Percentiles rank a stretch among this genome's conserved stretches.
Evolutionary conservation across 2,329 filamentous ascomycete species (phyloP).

Genomic region (Epichloe coenophiala): DNA sequence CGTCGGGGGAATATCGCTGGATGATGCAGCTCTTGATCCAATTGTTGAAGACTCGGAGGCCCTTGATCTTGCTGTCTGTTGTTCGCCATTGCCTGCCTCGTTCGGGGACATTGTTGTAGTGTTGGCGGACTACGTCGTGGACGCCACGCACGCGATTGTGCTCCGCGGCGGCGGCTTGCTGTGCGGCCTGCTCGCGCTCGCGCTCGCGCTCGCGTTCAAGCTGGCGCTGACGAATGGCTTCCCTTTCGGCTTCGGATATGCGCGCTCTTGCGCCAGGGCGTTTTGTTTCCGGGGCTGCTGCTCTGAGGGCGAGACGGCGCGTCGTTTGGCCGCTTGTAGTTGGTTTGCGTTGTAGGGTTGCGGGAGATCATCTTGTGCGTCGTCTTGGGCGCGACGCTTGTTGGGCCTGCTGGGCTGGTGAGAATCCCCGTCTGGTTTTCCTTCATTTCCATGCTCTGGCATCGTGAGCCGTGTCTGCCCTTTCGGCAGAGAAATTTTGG

Average conservation of each 20-base stretch:
- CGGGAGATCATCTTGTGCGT: conserved; percentile 32
- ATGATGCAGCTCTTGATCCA: conserved; percentile 98
- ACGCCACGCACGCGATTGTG: conserved; percentile 37
- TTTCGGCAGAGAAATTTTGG: background rate
- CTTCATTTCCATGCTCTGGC: background rate
- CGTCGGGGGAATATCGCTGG: conserved; percentile 86
- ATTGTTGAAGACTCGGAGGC: conserved; percentile 89
- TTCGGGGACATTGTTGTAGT: conserved; percentile 94
- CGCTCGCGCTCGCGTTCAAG: too few relatives aligned
- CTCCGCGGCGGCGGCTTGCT: conserved; percentile 22
- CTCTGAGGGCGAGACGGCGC: conserved; percentile 39
- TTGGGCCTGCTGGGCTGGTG: conserved; percentile 9
- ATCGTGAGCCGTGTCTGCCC: background rate
- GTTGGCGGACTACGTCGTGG: conserved; percentile 77
- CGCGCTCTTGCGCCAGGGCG: conserved; percentile 53
- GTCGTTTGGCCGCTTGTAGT: conserved; percentile 45
- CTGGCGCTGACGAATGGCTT: conserved; percentile 51
- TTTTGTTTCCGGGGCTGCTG: conserved; percentile 50
- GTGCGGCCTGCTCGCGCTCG: conserved; percentile 25
- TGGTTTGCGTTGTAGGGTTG: conserved; percentile 47
- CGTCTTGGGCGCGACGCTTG: conserved; percentile 21
- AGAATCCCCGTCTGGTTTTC: background rate
- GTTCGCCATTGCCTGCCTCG: conserved; percentile 88
- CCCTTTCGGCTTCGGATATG: conserved; percentile 52
- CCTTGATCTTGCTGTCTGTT: conserved; percentile 90